phyloP scores from a whole-genome alignment of 768 basidiomycete species.

The Suillus ampliporus region DNA sequence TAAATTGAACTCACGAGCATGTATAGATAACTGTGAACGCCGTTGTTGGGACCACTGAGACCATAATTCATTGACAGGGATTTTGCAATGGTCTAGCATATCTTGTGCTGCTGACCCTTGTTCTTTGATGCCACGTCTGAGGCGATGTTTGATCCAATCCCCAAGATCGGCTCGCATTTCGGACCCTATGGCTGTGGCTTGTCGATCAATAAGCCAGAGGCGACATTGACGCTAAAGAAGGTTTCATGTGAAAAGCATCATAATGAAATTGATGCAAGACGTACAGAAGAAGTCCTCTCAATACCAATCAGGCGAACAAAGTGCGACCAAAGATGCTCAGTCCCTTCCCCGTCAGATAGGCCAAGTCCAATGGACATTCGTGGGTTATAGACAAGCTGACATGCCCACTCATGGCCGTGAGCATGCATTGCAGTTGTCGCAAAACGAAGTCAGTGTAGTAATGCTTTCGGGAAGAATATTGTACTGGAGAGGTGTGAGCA shows the following conservation, averaged over 20 bases:
- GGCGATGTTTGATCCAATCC: conserved; percentile 34
- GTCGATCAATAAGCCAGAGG: conserved; percentile 42
- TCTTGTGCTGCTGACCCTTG: conserved; percentile 15
- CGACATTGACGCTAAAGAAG: conserved; percentile 25
- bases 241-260: not conserved
- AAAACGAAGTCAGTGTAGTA: conserved; percentile 27
- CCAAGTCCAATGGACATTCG: conserved; percentile 12
- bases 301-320: conserved; percentile 42
- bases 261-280: conserved; percentile 10
- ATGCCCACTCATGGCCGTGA: conserved; percentile 44
- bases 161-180: conserved; percentile 38
- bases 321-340: conserved; percentile 38
- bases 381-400: conserved; percentile 31
- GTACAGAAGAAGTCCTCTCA: conserved; percentile 38
- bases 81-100: not conserved
- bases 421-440: conserved; percentile 46
- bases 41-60: conserved; percentile 10
- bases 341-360: conserved; percentile 17
- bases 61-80: conserved; percentile 1
- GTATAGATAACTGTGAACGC: conserved; percentile 12
- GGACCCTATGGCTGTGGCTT: conserved; percentile 30
- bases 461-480: conserved; percentile 31
- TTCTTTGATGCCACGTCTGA: conserved; percentile 20
- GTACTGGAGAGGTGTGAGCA: conserved; percentile 24
- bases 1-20: conserved; percentile 2